A percentile compares a stretch with the other conserved stretches of the same genome.
These are phyloP conservation scores for Neospermospora avenae DNA, from an alignment of 2,329 filamentous ascomycete genomes.

Conservation along the genomic window DNA sequence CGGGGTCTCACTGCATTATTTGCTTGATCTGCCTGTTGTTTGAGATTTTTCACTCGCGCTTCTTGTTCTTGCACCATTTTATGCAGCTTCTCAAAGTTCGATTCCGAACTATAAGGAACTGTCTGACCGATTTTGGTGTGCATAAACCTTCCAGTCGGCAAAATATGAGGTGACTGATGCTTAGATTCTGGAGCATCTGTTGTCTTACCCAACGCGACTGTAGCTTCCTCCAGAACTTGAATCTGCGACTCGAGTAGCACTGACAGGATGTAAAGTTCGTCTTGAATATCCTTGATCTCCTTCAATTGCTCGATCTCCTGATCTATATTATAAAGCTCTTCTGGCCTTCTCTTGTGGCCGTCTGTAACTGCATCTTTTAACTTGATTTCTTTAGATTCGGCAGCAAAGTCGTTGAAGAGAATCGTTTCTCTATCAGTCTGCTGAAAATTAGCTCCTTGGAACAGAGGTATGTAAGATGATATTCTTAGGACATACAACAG, in stretches of 20 bases:
- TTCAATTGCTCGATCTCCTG: slow-evolving; percentile 14
- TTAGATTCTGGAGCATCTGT: neutral
- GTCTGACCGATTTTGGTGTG: neutral
- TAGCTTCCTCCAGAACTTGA: slow-evolving; percentile 11
- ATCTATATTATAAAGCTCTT: slow-evolving; percentile 8
- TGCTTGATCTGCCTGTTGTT: slow-evolving; percentile 8
- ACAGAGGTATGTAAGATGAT: neutral
- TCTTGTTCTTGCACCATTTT: neutral
- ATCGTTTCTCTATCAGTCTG: slow-evolving; percentile 16
- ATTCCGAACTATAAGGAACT: neutral
- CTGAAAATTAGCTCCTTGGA: neutral
- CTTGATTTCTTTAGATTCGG: neutral
- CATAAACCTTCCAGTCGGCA: neutral
- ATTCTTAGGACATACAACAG: slow-evolving; percentile 8
- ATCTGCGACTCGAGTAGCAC: slow-evolving; percentile 13
- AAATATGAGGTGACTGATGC: neutral
- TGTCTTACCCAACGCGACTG: neutral
- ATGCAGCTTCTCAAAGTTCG: neutral
- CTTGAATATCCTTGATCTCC: slow-evolving; percentile 22
- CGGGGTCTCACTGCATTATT: slow-evolving; percentile 14
- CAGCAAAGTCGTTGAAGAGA: slow-evolving; percentile 12
- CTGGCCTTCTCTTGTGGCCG: neutral
- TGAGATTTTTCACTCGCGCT: neutral
- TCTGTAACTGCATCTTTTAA: neutral
- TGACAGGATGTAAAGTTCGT: slow-evolving; percentile 18